These are phyloP conservation scores for Pisolithus tinctorius DNA, from an alignment of 768 basidiomycete species.

Conservation along the genomic window DNA sequence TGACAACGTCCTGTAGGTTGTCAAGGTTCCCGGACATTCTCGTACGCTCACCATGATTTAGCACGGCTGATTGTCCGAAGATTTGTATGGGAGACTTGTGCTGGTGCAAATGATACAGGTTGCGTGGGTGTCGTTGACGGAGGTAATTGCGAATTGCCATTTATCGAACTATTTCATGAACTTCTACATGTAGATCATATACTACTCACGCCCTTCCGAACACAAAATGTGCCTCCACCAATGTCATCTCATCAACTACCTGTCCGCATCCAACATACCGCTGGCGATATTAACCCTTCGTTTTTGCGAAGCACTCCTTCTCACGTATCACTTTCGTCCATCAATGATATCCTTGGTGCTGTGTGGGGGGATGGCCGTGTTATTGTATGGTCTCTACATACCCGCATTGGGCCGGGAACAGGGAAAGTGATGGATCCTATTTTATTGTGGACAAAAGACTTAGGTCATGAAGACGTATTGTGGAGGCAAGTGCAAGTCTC, in stretches of 20 bases:
- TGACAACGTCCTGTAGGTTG: slow-evolving; percentile 60
- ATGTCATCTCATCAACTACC: slow-evolving; percentile 67
- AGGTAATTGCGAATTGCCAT: slow-evolving; percentile 39
- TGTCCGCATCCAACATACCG: slow-evolving; percentile 11
- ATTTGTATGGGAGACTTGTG: slow-evolving; percentile 76
- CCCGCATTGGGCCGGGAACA: slow-evolving; percentile 49
- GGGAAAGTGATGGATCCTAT: slow-evolving; percentile 55
- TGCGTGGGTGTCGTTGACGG: slow-evolving; percentile 88
- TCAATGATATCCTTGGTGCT: slow-evolving; percentile 51
- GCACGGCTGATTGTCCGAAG: slow-evolving; percentile 50
- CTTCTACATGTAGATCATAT: slow-evolving; percentile 46
- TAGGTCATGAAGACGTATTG: slow-evolving; percentile 6
- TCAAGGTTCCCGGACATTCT: not conserved
- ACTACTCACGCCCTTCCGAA: slow-evolving; percentile 87
- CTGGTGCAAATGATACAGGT: slow-evolving; percentile 75
- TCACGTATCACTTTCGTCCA: slow-evolving; percentile 56
- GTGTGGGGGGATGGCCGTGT: slow-evolving; percentile 67
- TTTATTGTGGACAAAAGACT: slow-evolving; percentile 28
- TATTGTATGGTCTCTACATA: slow-evolving; percentile 65
- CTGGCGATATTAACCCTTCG: not conserved
- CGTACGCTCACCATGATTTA: slow-evolving; percentile 17
- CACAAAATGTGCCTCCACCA: slow-evolving; percentile 96
- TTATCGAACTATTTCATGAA: not conserved
- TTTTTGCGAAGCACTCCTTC: slow-evolving; percentile 42
- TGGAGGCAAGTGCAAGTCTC: slow-evolving; percentile 31